Percentiles rank a stretch among this genome's conserved stretches.
These are phyloP conservation scores for Penicillium lagena DNA, from an alignment of 495 filamentous ascomycete genomes.

Conservation along the genomic window DNA sequence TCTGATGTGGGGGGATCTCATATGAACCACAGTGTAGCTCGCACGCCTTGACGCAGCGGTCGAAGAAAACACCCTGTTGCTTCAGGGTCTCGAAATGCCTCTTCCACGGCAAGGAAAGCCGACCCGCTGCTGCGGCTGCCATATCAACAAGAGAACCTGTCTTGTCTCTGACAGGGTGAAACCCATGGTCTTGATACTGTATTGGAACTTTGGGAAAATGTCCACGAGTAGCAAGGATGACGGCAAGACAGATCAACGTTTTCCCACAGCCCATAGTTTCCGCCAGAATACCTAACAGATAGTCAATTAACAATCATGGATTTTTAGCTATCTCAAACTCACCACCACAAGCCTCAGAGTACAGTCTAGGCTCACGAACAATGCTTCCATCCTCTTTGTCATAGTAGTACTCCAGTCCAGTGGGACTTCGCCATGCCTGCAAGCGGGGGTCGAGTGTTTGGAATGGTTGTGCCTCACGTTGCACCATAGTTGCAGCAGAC, in stretches of 20 bases:
- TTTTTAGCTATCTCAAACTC: neutral
- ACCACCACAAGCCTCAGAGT: slow-evolving; percentile 73
- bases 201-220: slow-evolving; percentile 62
- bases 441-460: slow-evolving; percentile 70
- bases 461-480: slow-evolving; percentile 64
- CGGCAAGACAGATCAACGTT: slow-evolving; percentile 77
- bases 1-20: slow-evolving; percentile 39
- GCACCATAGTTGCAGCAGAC: slow-evolving; percentile 79
- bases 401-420: slow-evolving; percentile 62
- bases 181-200: slow-evolving; percentile 43
- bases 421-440: slow-evolving; percentile 47
- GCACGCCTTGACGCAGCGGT: slow-evolving; percentile 50
- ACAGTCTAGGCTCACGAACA: slow-evolving; percentile 56
- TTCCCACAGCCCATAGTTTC: slow-evolving; percentile 75
- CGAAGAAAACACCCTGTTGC: slow-evolving; percentile 28
- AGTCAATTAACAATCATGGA: neutral
- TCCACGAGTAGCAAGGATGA: slow-evolving; percentile 74
- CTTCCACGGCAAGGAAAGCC: slow-evolving; percentile 64
- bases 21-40: slow-evolving; percentile 48
- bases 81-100: slow-evolving; percentile 41
- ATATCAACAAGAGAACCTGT: slow-evolving; percentile 58
- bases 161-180: slow-evolving; percentile 27
- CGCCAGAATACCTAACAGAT: slow-evolving; percentile 29
- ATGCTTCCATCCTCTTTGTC: slow-evolving; percentile 57
- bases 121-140: slow-evolving; percentile 62